Evolutionary conservation across 108 stramenopile genomes (phyloP), one percentile per base, ranked within the genome.

Genomic region (Cylindrotheca fusiformis): DNA sequence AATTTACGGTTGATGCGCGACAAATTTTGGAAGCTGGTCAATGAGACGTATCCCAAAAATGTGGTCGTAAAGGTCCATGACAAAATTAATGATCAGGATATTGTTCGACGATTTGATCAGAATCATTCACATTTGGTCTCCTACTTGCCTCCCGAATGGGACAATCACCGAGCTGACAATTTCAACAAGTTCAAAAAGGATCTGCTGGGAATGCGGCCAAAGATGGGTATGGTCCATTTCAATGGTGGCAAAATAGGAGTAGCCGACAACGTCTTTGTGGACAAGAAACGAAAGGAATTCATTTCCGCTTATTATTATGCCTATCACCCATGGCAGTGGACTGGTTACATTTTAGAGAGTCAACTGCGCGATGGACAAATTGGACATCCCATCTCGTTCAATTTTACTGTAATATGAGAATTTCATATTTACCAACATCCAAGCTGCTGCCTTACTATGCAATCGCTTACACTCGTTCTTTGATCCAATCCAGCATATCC

Each of bases 401-500:
- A n/a, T n/a, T n/a, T n/a, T n/a, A n/a, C n/a, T n/a, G n/a, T n/a
- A n/a, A n/a, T n/a, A n/a, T n/a, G n/a, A n/a, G n/a, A n/a, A n/a
- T n/a, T n/a, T n/a, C n/a, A n/a, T n/a, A n/a, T n/a, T n/a, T n/a
- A n/a, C n/a, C n/a, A n/a, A n/a, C n/a, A 45, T 17, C 17, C 44
- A 45, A 41, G 36, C 10, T 41, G 10, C 36, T 41, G 14, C 14
- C 6, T 41, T 41, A 41, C 14, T 41, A 41, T 41, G 6, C 14
- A 41, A 41, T 41, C 58, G 29, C 0, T 51, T 52, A 71, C 24
- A 72, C 22, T 30, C 55, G 71, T 32, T 36, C 50, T 19, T 60
- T 22, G 22, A 89, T 47, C 91, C 91, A 92, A 45, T 81, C 49
- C 21, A 81, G 51, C 27, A 92, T 75, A 57, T 92, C 91, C 23